phyloP scores from a whole-genome alignment of 2,329 filamentous ascomycete species.

The Leptographium wingfieldii region DNA sequence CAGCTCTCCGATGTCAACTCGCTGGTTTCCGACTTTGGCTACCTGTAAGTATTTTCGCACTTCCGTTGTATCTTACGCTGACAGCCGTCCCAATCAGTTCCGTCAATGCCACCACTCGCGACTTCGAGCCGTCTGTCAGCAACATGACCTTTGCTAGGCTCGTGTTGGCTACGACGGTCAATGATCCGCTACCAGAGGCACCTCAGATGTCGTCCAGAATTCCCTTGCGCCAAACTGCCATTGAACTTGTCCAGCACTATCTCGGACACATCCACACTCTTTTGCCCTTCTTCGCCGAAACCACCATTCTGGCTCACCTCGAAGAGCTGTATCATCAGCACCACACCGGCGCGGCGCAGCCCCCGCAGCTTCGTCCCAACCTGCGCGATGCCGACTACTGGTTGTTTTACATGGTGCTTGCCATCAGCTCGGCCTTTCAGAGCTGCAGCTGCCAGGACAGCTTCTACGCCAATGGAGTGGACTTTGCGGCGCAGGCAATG shows the following conservation, averaged over 20 bases:
- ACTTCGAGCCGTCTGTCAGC: conserved; percentile 78
- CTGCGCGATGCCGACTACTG: conserved; percentile 65
- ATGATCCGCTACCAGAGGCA: conserved; percentile 55
- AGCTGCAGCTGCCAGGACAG: conserved; percentile 57
- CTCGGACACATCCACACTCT: conserved; percentile 70
- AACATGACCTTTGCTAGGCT: conserved; percentile 89
- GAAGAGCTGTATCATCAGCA: conserved; percentile 65
- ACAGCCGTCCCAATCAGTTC: conserved; percentile 40
- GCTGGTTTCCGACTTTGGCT: conserved; percentile 86
- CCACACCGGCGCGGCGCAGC: conserved; percentile 16
- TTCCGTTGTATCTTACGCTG: no score
- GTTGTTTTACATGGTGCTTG: conserved; percentile 80
- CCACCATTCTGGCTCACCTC: conserved; percentile 61
- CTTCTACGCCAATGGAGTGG: conserved; percentile 43
- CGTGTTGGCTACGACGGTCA: conserved; percentile 69
- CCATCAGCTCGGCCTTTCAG: conserved; percentile 63
- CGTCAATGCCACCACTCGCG: conserved; percentile 85
- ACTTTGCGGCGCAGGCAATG: conserved; percentile 52
- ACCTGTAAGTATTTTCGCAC: conserved; percentile 45
- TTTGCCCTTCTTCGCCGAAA: conserved; percentile 73
- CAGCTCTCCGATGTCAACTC: conserved; percentile 86
- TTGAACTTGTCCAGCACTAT: conserved; percentile 67
- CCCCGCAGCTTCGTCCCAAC: conserved; percentile 24
- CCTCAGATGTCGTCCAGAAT: conserved; percentile 39
- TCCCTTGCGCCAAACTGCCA: conserved; percentile 58